A percentile compares a stretch with the other conserved stretches of the same genome.
Conservation (phyloP, 2,329 filamentous ascomycete species). For the Fulvia fulva region DNA sequence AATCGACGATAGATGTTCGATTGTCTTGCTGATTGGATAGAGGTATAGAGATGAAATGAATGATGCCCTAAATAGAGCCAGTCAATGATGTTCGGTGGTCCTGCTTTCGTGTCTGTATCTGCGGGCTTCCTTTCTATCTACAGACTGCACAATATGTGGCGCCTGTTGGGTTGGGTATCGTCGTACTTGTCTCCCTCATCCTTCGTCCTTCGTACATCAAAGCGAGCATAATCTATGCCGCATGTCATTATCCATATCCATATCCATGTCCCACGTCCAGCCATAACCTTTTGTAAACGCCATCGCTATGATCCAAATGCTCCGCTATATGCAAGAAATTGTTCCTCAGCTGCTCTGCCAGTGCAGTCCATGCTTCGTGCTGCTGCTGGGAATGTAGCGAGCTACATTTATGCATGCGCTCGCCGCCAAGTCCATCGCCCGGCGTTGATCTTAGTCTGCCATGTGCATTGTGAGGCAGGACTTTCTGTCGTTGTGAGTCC, state of each 20-base stretch:
- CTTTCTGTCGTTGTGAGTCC: too few species aligned
- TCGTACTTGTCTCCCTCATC: not conserved
- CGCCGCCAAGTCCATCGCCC: not conserved
- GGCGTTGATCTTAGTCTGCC: not conserved
- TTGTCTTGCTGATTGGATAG: too few species aligned
- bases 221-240: not conserved
- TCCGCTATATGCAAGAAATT: not conserved
- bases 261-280: not conserved
- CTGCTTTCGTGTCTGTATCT: not conserved
- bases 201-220: not conserved
- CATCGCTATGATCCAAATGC: slow-evolving; percentile 14
- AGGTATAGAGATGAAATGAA: too few species aligned
- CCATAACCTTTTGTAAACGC: slow-evolving; percentile 7
- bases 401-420: not conserved
- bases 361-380: not conserved
- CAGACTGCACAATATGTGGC: not conserved
- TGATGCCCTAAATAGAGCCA: slow-evolving; percentile 1
- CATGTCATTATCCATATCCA: not conserved
- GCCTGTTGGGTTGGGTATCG: not conserved
- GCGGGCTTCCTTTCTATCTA: not conserved
- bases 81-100: not conserved
- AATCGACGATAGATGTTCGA: too few species aligned
- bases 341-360: not conserved
- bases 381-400: not conserved
- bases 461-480: too few species aligned